Evolutionary conservation across 805 yeast genomes (phyloP).

Genomic region (Candida multigemmis): DNA sequence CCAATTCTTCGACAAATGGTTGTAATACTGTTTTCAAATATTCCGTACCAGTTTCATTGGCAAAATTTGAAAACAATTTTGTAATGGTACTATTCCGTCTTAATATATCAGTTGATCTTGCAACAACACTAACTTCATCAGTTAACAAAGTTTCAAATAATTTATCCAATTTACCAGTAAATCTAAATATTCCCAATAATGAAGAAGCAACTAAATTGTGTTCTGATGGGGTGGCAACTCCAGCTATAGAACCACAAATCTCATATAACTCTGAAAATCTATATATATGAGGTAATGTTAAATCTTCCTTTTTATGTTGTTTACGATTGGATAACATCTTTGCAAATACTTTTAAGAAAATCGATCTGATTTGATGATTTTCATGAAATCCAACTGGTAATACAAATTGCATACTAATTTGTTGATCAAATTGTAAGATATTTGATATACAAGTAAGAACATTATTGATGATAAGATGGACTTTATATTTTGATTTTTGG

Average conservation of each 20-base stretch:
- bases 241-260: constrained; percentile 44
- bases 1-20: constrained; percentile 49
- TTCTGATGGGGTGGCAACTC: constrained; percentile 57
- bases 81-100: constrained; percentile 81
- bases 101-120: constrained; percentile 62
- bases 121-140: constrained; percentile 53
- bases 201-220: constrained; percentile 66
- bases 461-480: constrained; percentile 49
- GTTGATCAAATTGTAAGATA: constrained; percentile 62
- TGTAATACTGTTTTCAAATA: constrained; percentile 46
- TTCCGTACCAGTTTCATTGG: constrained; percentile 54
- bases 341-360: constrained; percentile 72
- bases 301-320: constrained; percentile 7
- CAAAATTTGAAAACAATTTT: constrained; percentile 60
- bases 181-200: constrained; percentile 43
- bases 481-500: constrained; percentile 39
- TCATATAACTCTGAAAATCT: constrained; percentile 29
- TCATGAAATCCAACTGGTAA: constrained; percentile 72
- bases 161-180: constrained; percentile 24
- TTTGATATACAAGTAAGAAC: constrained; percentile 60
- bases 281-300: too few species aligned
- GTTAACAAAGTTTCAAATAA: constrained; percentile 47
- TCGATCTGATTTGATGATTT: constrained; percentile 53
- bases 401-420: constrained; percentile 68
- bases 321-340: constrained; percentile 43